Evolutionary conservation across 2,329 filamentous ascomycete species (phyloP), one percentile per base, ranked within the genome.

Genomic region (Penicillium sp.): DNA sequence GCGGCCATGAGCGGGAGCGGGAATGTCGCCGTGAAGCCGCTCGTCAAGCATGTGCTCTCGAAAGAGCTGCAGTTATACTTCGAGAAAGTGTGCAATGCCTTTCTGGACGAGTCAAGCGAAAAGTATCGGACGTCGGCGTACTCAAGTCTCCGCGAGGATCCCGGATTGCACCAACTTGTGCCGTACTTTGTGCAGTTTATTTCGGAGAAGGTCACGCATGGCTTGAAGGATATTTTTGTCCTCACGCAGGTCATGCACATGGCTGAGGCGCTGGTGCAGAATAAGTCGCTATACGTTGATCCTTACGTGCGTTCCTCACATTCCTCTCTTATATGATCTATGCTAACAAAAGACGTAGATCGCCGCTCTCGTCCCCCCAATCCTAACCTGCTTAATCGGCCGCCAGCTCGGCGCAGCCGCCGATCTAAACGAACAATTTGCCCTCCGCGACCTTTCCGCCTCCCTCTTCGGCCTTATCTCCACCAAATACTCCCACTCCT

Each of bases 151-250:
- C 86, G 90, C 54, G 91, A 92, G 61, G 95, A 99, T 73, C 93
- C 95, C 0, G 94, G 94, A 44, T 86, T 98, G 45, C 95, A 99
- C 75, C 95, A 99, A 78, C 87, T 99, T 9, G 89, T 97, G 30
- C 95, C 95, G 0, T 99, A 99, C 79, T 97, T 98, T 71, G 90
- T 97, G 63, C 93, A 96, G 75, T 98, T 97, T 76, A 91, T 98
- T 71, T 90, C 93, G 21, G 94, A 97, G 76, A 95, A 97, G 78
- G 92, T 99, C 55, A 98, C 95, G 1, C 95, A 99, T 76, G 91
- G 90, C 68, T 85, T 97, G 67, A 93, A 96, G 78, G 91, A 96
- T 75, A 85, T 93, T 2, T 97, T 97, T 74, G 88, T 93, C 5
- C 84, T 99, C 23, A 89, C 88, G 21, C 92, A 96, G 76, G 95